phyloP scores from a whole-genome alignment of 2,329 filamentous ascomycete genomes.

The Colletotrichum liriopes region DNA sequence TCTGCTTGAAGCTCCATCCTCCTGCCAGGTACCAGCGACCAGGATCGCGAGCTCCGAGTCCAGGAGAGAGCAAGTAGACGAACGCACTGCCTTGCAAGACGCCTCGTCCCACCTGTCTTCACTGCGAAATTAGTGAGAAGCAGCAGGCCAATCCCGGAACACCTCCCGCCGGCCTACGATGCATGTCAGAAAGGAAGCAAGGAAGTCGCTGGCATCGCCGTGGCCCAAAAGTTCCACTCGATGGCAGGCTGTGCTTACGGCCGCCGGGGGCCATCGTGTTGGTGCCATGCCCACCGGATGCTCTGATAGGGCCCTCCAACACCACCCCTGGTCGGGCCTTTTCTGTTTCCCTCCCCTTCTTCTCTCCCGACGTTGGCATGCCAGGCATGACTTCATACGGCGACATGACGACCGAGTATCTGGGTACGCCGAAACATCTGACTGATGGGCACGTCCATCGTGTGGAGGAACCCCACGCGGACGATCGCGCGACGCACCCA shows the following conservation, averaged over 20 bases:
- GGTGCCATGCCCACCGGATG: conserved; percentile 8
- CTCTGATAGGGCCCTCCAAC: conserved; percentile 8
- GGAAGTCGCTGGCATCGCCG: conserved; percentile 21
- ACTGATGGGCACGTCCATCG: conserved; percentile 15
- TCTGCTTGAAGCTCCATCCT: not conserved
- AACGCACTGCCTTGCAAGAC: conserved; percentile 31
- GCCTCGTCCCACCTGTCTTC: conserved; percentile 23
- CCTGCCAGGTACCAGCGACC: conserved; percentile 10
- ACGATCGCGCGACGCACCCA: conserved; percentile 19
- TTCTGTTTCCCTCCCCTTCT: not conserved
- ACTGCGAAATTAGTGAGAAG: conserved; percentile 21
- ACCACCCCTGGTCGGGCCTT: conserved; percentile 9
- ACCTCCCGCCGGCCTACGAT: conserved; percentile 15
- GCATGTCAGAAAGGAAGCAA: conserved; percentile 38
- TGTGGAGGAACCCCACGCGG: conserved; percentile 23
- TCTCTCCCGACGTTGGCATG: not conserved
- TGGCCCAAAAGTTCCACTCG: conserved; percentile 30
- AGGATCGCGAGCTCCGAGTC: conserved; percentile 34
- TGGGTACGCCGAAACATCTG: conserved; percentile 24
- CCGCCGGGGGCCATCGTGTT: conserved; percentile 4
- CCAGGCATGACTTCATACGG: conserved; percentile 28
- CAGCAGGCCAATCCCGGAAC: conserved; percentile 21
- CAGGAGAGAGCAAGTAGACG: not conserved
- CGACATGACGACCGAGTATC: conserved; percentile 28
- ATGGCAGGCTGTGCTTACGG: conserved; percentile 41